These are phyloP conservation scores for Exophiala dermatitidis DNA, from an alignment of 2,329 filamentous ascomycete genomes.

Conservation along the genomic window DNA sequence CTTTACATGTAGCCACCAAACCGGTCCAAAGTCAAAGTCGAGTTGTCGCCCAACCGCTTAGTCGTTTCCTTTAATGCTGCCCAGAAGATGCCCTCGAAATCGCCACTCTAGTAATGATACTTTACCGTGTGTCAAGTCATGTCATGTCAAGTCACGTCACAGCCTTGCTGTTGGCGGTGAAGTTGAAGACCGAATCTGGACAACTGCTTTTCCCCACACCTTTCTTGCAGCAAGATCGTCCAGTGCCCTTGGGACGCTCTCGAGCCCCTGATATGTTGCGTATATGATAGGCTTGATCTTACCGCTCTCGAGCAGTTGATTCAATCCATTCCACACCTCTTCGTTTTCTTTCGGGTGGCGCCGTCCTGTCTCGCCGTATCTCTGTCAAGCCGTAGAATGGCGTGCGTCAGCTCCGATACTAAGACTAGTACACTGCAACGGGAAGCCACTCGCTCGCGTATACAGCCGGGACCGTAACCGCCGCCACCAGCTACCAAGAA, in stretches of 20 bases:
- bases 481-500: too few relatives aligned
- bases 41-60: too few relatives aligned
- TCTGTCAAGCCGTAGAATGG: constrained; percentile 11
- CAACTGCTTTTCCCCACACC: constrained; percentile 51
- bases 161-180: constrained; percentile 9
- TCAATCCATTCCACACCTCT: constrained; percentile 47
- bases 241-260: constrained; percentile 45
- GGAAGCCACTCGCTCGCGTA: neutral
- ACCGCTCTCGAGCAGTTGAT: constrained; percentile 42
- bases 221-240: constrained; percentile 45
- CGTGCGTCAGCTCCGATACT: too few relatives aligned
- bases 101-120: too few relatives aligned
- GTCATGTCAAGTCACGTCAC: neutral
- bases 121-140: neutral
- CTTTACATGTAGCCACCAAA: too few relatives aligned
- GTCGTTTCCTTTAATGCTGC: too few relatives aligned
- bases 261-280: constrained; percentile 45
- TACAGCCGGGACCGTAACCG: neutral
- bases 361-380: constrained; percentile 52
- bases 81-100: too few relatives aligned
- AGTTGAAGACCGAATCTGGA: constrained; percentile 35
- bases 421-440: neutral
- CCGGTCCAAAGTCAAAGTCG: too few relatives aligned
- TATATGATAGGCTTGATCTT: constrained; percentile 48
- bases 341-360: constrained; percentile 43